Evolutionary conservation across 139 green algal species (phyloP), one percentile per base, ranked within the genome.

Genomic region (Chlorella sorokiniana): DNA sequence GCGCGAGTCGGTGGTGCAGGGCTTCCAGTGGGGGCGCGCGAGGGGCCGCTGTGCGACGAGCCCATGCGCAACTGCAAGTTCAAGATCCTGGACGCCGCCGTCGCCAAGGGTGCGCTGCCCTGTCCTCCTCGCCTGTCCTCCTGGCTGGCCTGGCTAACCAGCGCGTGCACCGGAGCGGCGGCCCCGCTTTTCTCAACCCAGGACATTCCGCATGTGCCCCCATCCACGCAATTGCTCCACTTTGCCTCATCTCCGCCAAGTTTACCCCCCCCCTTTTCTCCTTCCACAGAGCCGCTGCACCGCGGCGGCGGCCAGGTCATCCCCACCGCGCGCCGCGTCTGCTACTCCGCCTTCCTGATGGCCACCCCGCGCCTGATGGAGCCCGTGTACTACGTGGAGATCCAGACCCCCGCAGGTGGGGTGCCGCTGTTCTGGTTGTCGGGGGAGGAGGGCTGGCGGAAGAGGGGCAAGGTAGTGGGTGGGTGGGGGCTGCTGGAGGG

Each of bases 21-120:
- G 96, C 27, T 99, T 99, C 90, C 95, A 98, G 87, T 99, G 97
- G 97, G 97, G 11, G 90, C 93, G 35, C 84, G 96, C 18, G 97
- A 99, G 88, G 97, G 97, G 1, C 97, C 97, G 14, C 89, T 99
- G 67, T 99, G 96, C 85, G 97, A 99, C 69, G 97, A 99, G 88
- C 97, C 97, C 38, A 95, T 99, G 76, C 93, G 97, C 37, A 98
- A 97, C 72, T 94, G 98, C 62, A 98, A 98, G 88, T 99, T 98
- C 90, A 98, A 98, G 85, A 88, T 98, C 18, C 85, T 94, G 35
- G 91, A 94, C 81, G 93, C 93, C 10, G 63, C 59, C 9, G 76
- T 94, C 10, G 86, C 90, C 35, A 68, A 68, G 35, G 72, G 72
- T 78, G 72, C 4, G 68, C 14, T n/a, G n/a, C n/a, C n/a, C n/a